Percentiles rank a stretch among this genome's conserved stretches.
Conservation (phyloP, 306 rosid species). For the Pueraria montana region DNA sequence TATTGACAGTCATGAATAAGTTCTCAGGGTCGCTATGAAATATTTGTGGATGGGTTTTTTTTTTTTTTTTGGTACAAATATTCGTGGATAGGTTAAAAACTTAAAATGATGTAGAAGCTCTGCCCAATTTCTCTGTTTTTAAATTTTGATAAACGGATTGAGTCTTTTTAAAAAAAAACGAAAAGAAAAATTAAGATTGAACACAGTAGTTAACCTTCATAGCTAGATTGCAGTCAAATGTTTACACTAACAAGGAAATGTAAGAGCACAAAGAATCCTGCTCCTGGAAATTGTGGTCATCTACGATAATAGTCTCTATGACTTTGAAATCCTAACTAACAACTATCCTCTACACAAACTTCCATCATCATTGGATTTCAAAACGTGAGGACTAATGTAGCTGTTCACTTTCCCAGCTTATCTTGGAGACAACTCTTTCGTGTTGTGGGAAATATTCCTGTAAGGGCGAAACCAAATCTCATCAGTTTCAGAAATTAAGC, state of each 20-base stretch:
- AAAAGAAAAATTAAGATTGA: conserved; percentile 14
- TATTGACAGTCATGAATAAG: too few relatives aligned
- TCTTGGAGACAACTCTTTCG: conserved; percentile 90
- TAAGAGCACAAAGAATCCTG: conserved; percentile 45
- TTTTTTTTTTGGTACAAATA: too few relatives aligned
- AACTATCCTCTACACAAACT: conserved; percentile 42
- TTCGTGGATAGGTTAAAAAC: too few relatives aligned
- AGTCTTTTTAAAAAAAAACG: not conserved
- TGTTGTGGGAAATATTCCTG: conserved; percentile 91
- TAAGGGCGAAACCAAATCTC: not conserved
- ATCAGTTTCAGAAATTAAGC: too few relatives aligned
- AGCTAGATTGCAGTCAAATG: conserved; percentile 45
- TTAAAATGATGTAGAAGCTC: too few relatives aligned
- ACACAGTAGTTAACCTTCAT: conserved; percentile 46
- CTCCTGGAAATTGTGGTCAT: conserved; percentile 52
- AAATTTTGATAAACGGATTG: not conserved
- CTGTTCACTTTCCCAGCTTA: conserved; percentile 88
- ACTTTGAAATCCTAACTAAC: conserved; percentile 47
- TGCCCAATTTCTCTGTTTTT: not conserved
- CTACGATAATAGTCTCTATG: conserved; percentile 58
- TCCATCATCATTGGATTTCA: conserved; percentile 48
- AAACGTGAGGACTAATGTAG: conserved; percentile 56
- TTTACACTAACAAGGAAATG: conserved; percentile 53
- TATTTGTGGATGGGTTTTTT: too few relatives aligned
- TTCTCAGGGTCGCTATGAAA: too few relatives aligned